Conservation (phyloP, 257 asterid genomes). For the Plantago elongata region DNA sequence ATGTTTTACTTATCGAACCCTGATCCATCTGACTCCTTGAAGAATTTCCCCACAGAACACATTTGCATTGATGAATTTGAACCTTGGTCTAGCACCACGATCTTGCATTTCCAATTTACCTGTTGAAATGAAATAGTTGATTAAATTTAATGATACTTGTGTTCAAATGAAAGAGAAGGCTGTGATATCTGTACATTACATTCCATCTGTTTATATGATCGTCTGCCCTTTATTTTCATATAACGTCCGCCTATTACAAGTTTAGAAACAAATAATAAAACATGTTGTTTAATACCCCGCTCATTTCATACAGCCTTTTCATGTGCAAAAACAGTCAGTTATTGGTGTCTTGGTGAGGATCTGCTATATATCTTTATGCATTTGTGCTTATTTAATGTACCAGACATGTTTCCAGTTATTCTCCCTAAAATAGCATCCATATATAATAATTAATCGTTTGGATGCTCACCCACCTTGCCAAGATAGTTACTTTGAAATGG, state of each 20-base stretch:
- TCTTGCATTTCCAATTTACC: too few species aligned
- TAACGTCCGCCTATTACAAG: background rate
- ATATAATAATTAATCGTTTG: background rate
- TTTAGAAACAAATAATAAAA: background rate
- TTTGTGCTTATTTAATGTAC: background rate
- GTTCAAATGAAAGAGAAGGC: too few species aligned
- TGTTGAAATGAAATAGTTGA: too few species aligned
- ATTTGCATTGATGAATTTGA: too few species aligned
- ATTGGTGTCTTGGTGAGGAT: background rate
- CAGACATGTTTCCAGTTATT: background rate
- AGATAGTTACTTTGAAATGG: constrained; percentile 6
- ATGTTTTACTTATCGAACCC: too few species aligned
- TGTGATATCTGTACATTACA: too few species aligned
- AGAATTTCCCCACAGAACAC: too few species aligned
- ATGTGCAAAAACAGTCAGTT: background rate
- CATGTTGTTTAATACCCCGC: background rate
- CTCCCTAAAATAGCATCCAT: background rate
- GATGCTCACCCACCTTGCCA: background rate
- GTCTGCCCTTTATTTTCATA: background rate
- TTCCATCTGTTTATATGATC: too few species aligned
- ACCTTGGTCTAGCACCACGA: too few species aligned
- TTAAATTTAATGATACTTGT: too few species aligned
- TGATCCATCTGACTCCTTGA: too few species aligned
- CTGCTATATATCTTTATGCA: background rate
- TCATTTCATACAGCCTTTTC: background rate